These are phyloP conservation scores for Blastobotrys illinoisensis DNA, from an alignment of 1,139 yeast species.

Conservation along the genomic window DNA sequence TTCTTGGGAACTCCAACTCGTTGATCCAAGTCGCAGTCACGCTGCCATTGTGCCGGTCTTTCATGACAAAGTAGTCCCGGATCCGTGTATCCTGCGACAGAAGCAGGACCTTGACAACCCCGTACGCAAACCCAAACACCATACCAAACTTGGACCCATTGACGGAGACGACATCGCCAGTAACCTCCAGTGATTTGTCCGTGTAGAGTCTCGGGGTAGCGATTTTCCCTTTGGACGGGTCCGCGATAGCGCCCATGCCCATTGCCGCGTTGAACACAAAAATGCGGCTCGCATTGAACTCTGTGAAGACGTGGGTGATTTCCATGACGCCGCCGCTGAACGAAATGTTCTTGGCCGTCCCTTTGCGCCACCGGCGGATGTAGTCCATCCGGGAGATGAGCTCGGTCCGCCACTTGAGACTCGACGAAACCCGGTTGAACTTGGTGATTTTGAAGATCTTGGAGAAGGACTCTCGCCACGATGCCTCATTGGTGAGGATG, in stretches of 20 bases:
- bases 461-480: conserved; percentile 31
- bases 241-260: conserved; percentile 30
- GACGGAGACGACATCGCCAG: conserved; percentile 18
- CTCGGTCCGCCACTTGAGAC: conserved; percentile 32
- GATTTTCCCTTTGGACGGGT: conserved; percentile 32
- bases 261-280: conserved; percentile 23
- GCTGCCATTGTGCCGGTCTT: conserved; percentile 21
- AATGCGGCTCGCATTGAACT: conserved; percentile 27
- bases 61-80: conserved; percentile 24
- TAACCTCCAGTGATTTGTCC: conserved; percentile 19
- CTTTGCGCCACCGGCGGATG: conserved; percentile 29
- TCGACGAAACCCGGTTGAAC: conserved; percentile 27
- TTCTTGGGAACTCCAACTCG: conserved; percentile 24
- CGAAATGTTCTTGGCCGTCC: conserved; percentile 27
- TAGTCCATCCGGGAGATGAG: conserved; percentile 25
- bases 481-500: conserved; percentile 28
- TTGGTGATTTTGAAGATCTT: conserved; percentile 16
- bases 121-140: conserved; percentile 28
- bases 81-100: conserved; percentile 30
- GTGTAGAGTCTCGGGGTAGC: conserved; percentile 29
- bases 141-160: conserved; percentile 33
- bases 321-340: conserved; percentile 25
- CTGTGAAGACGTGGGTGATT: conserved; percentile 25
- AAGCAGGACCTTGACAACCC: conserved; percentile 24
- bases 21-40: conserved; percentile 32